A percentile compares a stretch with the other conserved stretches of the same genome.
Evolutionary conservation across 2,329 filamentous ascomycete genomes (phyloP).

Genomic region (Fusarium cicatricum): DNA sequence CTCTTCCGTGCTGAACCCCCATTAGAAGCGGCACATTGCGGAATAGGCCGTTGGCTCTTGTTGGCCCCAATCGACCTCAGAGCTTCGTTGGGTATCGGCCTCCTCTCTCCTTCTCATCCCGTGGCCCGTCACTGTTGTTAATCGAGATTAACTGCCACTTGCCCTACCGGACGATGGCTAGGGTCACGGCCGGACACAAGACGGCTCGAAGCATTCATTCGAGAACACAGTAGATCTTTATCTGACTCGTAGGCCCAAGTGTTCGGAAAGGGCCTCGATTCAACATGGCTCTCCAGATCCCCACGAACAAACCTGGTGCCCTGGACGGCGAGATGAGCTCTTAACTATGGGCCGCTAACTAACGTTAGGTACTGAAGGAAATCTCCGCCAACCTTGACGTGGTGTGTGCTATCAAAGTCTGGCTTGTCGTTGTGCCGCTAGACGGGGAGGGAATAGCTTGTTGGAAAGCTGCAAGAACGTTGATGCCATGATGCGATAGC

Average conservation of each 20-base stretch:
- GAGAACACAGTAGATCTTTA: not conserved
- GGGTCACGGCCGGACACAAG: not conserved
- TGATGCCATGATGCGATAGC: constrained; percentile 10
- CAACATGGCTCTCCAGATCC: not conserved
- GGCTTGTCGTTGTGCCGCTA: constrained; percentile 18
- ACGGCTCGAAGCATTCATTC: not conserved
- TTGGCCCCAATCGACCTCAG: not conserved
- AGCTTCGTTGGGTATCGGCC: not conserved
- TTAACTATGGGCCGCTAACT: not conserved
- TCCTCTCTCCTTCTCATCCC: not conserved
- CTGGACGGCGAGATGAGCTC: not conserved
- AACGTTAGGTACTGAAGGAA: too few species aligned
- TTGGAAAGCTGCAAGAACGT: not conserved
- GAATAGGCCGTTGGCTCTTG: not conserved
- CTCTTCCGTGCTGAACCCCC: constrained; percentile 4
- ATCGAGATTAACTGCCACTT: not conserved
- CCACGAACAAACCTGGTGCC: not conserved
- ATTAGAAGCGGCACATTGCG: not conserved
- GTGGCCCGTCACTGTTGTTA: not conserved
- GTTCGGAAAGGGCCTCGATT: constrained; percentile 3
- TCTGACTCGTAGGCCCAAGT: not conserved
- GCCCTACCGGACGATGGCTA: not conserved
- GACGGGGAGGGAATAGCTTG: constrained; percentile 3
- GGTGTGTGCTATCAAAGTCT: not conserved
- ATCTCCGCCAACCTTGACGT: constrained; percentile 1